Evolutionary conservation across 768 basidiomycete species (phyloP), one percentile per base, ranked within the genome.

Genomic region (Termitomyces sp.): DNA sequence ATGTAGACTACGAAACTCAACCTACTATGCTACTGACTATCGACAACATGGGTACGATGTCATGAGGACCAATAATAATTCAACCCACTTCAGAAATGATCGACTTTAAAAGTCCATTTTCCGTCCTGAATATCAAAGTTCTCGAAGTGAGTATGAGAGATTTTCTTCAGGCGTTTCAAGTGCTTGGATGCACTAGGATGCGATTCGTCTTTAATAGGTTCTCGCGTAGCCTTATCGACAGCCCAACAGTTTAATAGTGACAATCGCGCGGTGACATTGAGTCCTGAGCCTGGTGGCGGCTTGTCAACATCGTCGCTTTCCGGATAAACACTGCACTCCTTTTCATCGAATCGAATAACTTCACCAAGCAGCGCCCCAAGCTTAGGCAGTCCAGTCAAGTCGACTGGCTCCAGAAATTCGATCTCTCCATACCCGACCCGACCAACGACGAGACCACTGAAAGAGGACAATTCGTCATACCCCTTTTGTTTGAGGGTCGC

Each of bases 401-500:
- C 94, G 34, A 91, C 85, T 72, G 60, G 89, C 76, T 73, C 91
- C 77, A 70, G 81, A 75, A 86, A 96, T 81, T 69, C 81, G 73
- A 98, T 87, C 70, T 94, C 82, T 32, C 97, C 97, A 64, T 86
- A 96, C 35, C 94, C 94, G 54, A 86, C 81, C n/a, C 96, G 88
- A 9, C 94, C 94, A 43, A 97, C 93, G 21, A 88, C 78, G 63
- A 99, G 84, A 60, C 85, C 85, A 55, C 81, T 73, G 65, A 94
- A 86, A 17, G 85, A 73, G 7, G 83, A 82, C 25, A 98, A 75
- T 54, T 92, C 84, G 61, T 86, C 82, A 65, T 88, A 84, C 19
- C 89, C 82, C 25, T 81, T 75, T 55, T 83, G 81, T 65, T 85
- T 84, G 59, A 98, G 82, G 32, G 79, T 80, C 34, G 80, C 73